A percentile compares a stretch with the other conserved stretches of the same genome.
These are phyloP conservation scores for Xylariales sp. DNA, from an alignment of 2,329 filamentous ascomycete genomes.

Conservation along the genomic window DNA sequence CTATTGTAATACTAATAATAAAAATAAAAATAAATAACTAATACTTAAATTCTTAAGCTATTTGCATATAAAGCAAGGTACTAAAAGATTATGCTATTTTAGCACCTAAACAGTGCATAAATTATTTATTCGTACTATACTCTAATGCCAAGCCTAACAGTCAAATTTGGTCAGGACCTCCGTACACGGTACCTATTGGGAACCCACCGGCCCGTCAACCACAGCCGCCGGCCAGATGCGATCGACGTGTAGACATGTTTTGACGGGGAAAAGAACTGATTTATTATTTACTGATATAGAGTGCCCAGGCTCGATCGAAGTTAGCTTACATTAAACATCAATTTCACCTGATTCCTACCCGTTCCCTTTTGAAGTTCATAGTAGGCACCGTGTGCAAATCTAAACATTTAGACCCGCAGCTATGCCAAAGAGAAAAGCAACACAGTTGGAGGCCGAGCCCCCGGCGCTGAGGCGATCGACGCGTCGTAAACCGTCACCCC, in stretches of 20 bases:
- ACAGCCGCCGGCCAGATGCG: slow-evolving; percentile 14
- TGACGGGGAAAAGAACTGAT: no score
- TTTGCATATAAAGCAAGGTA: no score
- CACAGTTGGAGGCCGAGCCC: slow-evolving; percentile 24
- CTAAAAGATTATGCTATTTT: no score
- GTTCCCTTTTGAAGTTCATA: neutral
- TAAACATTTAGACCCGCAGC: neutral
- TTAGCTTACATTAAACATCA: neutral
- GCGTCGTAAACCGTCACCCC: slow-evolving; percentile 34
- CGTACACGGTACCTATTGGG: neutral
- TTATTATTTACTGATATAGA: no score
- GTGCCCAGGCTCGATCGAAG: neutral
- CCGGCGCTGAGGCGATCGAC: slow-evolving; percentile 35
- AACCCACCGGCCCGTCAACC: slow-evolving; percentile 24
- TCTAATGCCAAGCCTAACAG: no score
- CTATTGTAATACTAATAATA: no score
- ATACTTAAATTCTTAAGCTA: no score
- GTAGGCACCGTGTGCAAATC: neutral
- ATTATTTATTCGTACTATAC: no score
- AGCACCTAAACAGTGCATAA: no score
- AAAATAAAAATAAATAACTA: no score
- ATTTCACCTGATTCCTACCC: slow-evolving; percentile 2
- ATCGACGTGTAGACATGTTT: neutral
- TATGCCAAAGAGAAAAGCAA: slow-evolving; percentile 39
- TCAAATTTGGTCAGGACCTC: no score